phyloP scores from a whole-genome alignment of 768 basidiomycete species.

The Saitozyma podzolica region DNA sequence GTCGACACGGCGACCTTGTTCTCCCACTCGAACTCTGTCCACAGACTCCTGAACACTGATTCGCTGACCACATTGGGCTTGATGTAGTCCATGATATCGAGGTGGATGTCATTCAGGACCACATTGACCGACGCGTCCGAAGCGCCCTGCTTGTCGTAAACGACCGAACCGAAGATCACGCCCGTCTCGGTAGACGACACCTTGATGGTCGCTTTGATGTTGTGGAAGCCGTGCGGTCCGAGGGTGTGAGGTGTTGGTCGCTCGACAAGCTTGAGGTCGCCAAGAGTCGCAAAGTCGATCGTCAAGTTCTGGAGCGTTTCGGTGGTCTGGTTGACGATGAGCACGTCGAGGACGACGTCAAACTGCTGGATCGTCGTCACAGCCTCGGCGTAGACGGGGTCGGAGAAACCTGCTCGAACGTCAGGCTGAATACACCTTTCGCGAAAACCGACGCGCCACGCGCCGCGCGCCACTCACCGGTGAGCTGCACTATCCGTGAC shows the following conservation, averaged over 20 bases:
- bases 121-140: slow-evolving; percentile 69
- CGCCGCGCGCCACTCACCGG: slow-evolving; percentile 60
- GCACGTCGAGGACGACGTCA: slow-evolving; percentile 91
- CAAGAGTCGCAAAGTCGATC: slow-evolving; percentile 94
- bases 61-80: slow-evolving; percentile 95
- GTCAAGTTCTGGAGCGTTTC: slow-evolving; percentile 96
- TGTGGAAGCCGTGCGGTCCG: slow-evolving; percentile 95
- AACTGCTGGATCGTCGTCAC: slow-evolving; percentile 97
- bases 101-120: slow-evolving; percentile 86
- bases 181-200: slow-evolving; percentile 96
- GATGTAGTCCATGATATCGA: slow-evolving; percentile 98
- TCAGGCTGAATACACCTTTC: not conserved
- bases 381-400: slow-evolving; percentile 96
- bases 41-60: slow-evolving; percentile 77
- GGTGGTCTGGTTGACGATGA: slow-evolving; percentile 91
- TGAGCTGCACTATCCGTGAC: slow-evolving; percentile 87
- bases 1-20: slow-evolving; percentile 89
- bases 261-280: slow-evolving; percentile 95
- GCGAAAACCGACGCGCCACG: not conserved
- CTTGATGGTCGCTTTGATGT: slow-evolving; percentile 98
- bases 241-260: slow-evolving; percentile 90
- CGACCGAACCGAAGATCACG: slow-evolving; percentile 95
- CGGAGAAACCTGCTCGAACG: slow-evolving; percentile 74
- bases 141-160: slow-evolving; percentile 89
- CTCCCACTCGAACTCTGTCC: slow-evolving; percentile 99